Percentiles rank a stretch among this genome's conserved stretches.
Evolutionary conservation across 345 rosid species (phyloP).

Genomic region (Melastoma malabathricum): DNA sequence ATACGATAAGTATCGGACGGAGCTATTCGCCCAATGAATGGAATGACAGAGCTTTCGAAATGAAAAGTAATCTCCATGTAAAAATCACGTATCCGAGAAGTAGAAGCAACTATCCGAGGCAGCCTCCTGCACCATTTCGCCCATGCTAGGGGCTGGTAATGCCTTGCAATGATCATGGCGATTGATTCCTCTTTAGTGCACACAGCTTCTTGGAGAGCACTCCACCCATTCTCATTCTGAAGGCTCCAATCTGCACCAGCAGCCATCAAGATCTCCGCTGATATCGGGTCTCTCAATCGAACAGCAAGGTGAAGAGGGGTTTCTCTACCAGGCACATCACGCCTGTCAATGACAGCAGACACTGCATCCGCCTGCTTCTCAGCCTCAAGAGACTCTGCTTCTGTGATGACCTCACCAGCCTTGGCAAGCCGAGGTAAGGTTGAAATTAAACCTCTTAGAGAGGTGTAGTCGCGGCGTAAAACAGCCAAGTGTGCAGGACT

Average conservation of each 20-base stretch:
- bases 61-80: constrained; percentile 98
- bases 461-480: constrained; percentile 56
- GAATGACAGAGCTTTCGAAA: constrained; percentile 96
- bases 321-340: constrained; percentile 92
- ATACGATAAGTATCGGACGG: constrained; percentile 98
- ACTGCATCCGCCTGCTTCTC: constrained; percentile 74
- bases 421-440: constrained; percentile 59
- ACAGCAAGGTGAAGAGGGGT: constrained; percentile 98
- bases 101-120: constrained; percentile 77
- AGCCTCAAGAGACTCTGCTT: constrained; percentile 60
- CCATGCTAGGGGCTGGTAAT: constrained; percentile 98
- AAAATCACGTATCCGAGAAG: constrained; percentile 75
- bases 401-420: constrained; percentile 77
- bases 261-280: constrained; percentile 81
- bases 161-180: constrained; percentile 79
- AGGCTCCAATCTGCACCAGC: constrained; percentile 99
- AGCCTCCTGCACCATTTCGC: constrained; percentile 98
- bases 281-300: constrained; percentile 55
- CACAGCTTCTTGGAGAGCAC: constrained; percentile 97
- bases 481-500: constrained; percentile 91
- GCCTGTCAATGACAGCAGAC: constrained; percentile 55
- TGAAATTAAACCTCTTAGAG: constrained; percentile 43
- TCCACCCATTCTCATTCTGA: constrained; percentile 99
- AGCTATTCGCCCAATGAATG: constrained; percentile 90
- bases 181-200: constrained; percentile 90